Conservation (phyloP, 2,329 filamentous ascomycete species). For the Trichoderma koningiopsis region DNA sequence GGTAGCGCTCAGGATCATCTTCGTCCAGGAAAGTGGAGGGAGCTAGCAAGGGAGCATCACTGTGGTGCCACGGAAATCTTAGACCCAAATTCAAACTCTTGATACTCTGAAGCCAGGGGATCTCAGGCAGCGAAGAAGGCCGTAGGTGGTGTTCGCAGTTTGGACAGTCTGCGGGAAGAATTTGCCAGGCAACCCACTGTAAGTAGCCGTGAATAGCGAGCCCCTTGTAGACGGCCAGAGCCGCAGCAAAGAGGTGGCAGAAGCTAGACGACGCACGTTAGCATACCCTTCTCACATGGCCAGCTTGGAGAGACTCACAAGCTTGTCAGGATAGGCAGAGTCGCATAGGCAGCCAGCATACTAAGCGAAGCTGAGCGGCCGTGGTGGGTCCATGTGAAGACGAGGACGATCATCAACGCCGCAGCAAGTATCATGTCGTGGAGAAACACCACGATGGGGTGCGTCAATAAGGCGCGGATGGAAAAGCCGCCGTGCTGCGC, state of each 20-base stretch:
- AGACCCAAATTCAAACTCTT: constrained; percentile 23
- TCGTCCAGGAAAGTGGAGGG: constrained; percentile 30
- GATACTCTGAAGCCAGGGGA: constrained; percentile 40
- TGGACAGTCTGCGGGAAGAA: constrained; percentile 44
- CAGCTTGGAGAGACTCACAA: constrained; percentile 38
- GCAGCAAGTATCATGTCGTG: constrained; percentile 42
- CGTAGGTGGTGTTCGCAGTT: constrained; percentile 44
- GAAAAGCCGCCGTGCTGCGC: constrained; percentile 3
- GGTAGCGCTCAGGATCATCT: constrained; percentile 34
- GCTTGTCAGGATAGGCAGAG: constrained; percentile 45
- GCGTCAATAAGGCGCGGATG: constrained; percentile 27
- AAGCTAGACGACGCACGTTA: constrained; percentile 33
- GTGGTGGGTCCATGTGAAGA: constrained; percentile 44
- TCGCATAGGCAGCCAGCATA: constrained; percentile 48
- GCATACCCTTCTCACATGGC: neutral
- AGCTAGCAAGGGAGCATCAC: constrained; percentile 31
- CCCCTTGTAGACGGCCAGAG: constrained; percentile 44
- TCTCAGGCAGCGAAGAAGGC: constrained; percentile 39
- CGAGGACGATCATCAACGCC: constrained; percentile 43
- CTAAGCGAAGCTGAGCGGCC: constrained; percentile 36
- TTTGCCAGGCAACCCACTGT: constrained; percentile 45
- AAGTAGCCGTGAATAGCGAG: constrained; percentile 43
- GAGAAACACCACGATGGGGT: constrained; percentile 44
- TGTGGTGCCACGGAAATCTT: constrained; percentile 25
- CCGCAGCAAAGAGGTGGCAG: constrained; percentile 43